Evolutionary conservation across 2,329 filamentous ascomycete genomes (phyloP), one percentile per base, ranked within the genome.

Genomic region (Chaetoscypha palmicola): DNA sequence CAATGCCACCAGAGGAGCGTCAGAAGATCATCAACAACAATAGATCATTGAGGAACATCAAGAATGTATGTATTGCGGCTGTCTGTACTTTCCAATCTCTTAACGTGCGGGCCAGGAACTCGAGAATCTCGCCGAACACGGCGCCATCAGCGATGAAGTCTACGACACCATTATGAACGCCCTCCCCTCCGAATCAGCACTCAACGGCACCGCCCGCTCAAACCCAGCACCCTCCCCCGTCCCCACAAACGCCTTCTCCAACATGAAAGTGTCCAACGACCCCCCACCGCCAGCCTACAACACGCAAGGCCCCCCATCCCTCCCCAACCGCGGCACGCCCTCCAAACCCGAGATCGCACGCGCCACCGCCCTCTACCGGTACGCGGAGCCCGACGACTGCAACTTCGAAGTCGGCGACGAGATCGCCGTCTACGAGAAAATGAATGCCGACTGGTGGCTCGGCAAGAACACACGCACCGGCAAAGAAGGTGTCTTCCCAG

Each of bases 401-500:
- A 79, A 77, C 2, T 79, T 97, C 47, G 79, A 87, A 61, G 81
- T 83, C 49, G 83, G 90, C 61, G 91, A 97, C 68, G 73, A 74
- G 52, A 73, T 97, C 55, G 76, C 79, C 47, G 85, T 97, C 17
- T 77, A 80, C 53, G 87, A 95, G 67, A 90, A 94, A 70, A 92
- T 95, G 83, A 97, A 97, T 67, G 79, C 82, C 50, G 90, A 97
- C 66, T 97, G 91, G 91, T 96, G 89, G 88, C 83, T 88, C 73
- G 91, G 91, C 55, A 79, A 77, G 56, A 95, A 94, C 66, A 72
- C 83, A 59, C 80, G 88, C 41, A 94, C 89, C 7, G 83, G 83
- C 44, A 69, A 78, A 54, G 87, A 94, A 68, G 91, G 91, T 57
- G 95, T 97, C 63, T 97, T 97, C 74, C 91, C 91, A n/a, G 79